Evolutionary conservation across 2,329 filamentous ascomycete genomes (phyloP).

Genomic region (Cordyceps cicadae): DNA sequence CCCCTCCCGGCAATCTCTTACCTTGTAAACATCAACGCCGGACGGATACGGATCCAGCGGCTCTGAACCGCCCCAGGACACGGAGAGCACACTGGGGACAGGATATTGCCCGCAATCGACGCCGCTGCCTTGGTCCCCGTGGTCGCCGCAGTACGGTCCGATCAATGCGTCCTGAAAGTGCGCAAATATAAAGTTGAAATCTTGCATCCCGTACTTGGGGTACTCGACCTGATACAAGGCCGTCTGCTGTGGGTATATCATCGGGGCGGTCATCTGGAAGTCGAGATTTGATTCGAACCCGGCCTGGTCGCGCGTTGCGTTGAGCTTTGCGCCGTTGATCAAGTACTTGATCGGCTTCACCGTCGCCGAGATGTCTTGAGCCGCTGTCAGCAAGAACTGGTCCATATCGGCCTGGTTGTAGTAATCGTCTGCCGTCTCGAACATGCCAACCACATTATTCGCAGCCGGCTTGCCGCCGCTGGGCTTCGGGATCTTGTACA

Average conservation of each 20-base stretch:
- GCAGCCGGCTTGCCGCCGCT: background rate
- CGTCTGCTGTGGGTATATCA: slow-evolving; percentile 43
- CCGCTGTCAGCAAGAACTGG: slow-evolving; percentile 30
- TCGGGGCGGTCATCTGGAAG: slow-evolving; percentile 37
- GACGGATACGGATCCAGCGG: background rate
- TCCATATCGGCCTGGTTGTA: slow-evolving; percentile 33
- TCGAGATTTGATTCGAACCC: slow-evolving; percentile 39
- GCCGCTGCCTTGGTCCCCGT: slow-evolving; percentile 18
- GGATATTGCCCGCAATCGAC: slow-evolving; percentile 17
- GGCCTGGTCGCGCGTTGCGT: slow-evolving; percentile 14
- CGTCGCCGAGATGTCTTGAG: slow-evolving; percentile 18
- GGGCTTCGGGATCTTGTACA: slow-evolving; percentile 30
- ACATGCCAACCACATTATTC: slow-evolving; percentile 33
- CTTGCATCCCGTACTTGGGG: background rate
- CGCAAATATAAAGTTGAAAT: slow-evolving; percentile 29
- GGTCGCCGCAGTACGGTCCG: slow-evolving; percentile 37
- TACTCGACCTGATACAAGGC: slow-evolving; percentile 14
- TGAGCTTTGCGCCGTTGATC: slow-evolving; percentile 26
- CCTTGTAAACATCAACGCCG: background rate
- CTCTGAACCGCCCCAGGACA: slow-evolving; percentile 42
- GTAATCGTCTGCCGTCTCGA: slow-evolving; percentile 30
- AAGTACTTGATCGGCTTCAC: slow-evolving; percentile 21
- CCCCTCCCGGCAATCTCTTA: background rate
- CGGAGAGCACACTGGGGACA: slow-evolving; percentile 25
- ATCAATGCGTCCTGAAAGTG: slow-evolving; percentile 31